Evolutionary conservation across 495 filamentous ascomycete genomes (phyloP).

Genomic region (Xylaria scruposa): DNA sequence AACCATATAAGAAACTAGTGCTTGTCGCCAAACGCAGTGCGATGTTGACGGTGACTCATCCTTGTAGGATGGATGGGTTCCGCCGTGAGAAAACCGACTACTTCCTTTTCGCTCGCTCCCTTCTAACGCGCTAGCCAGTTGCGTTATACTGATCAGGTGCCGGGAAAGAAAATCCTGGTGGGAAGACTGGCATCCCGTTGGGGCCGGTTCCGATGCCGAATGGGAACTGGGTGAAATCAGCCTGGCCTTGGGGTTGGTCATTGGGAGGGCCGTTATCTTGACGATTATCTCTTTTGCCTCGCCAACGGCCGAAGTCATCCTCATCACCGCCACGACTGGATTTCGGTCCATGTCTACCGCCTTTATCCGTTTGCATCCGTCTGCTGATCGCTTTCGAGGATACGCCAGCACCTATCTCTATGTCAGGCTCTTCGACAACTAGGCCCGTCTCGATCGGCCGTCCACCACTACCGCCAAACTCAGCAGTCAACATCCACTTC

Average conservation of each 20-base stretch:
- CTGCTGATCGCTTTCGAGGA: slow-evolving; percentile 93
- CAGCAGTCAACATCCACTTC: slow-evolving; percentile 96
- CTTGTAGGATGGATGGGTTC: not conserved
- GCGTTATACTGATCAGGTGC: slow-evolving; percentile 36
- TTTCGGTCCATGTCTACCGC: slow-evolving; percentile 74
- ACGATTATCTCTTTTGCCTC: slow-evolving; percentile 54
- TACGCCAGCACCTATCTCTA: slow-evolving; percentile 96
- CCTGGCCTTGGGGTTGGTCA: slow-evolving; percentile 45
- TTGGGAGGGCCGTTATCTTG: slow-evolving; percentile 48
- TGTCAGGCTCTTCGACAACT: slow-evolving; percentile 95
- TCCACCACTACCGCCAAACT: slow-evolving; percentile 91
- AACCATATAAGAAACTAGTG: slow-evolving; percentile 21
- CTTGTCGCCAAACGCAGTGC: slow-evolving; percentile 7
- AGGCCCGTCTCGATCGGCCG: slow-evolving; percentile 79
- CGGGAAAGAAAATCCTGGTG: slow-evolving; percentile 64
- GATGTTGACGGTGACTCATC: not conserved
- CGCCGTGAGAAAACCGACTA: not conserved
- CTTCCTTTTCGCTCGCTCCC: not conserved
- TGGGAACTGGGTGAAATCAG: slow-evolving; percentile 62
- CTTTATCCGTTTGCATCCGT: slow-evolving; percentile 79
- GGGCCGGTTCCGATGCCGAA: slow-evolving; percentile 61
- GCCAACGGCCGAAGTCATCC: slow-evolving; percentile 51
- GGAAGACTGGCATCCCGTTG: slow-evolving; percentile 74
- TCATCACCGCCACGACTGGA: slow-evolving; percentile 66
- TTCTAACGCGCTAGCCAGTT: not conserved